A percentile compares a stretch with the other conserved stretches of the same genome.
Evolutionary conservation across 768 basidiomycete genomes (phyloP).

Genomic region (Suillus placidus): DNA sequence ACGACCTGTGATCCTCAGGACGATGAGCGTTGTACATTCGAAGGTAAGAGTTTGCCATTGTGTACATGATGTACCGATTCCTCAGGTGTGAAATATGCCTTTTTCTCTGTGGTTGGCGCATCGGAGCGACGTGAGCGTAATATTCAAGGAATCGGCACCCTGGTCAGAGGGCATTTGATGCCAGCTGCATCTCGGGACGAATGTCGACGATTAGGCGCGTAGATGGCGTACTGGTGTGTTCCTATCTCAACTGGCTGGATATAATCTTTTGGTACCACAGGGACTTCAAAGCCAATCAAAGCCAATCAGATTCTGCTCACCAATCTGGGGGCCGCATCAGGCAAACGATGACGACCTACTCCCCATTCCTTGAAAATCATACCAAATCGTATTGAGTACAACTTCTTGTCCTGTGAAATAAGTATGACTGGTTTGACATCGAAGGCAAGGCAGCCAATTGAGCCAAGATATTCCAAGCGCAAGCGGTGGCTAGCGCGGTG

Average conservation of each 20-base stretch:
- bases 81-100: not conserved
- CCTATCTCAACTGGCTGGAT: not conserved
- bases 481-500: not conserved
- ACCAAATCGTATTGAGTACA: not conserved
- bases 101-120: not conserved
- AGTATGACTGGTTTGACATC: not conserved
- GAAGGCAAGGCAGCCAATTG: not conserved
- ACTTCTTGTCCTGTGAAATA: not conserved
- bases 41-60: not conserved
- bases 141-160: not conserved
- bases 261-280: not conserved
- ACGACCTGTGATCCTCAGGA: not conserved
- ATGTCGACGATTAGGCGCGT: not conserved
- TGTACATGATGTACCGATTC: not conserved
- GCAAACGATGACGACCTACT: not conserved
- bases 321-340: not conserved
- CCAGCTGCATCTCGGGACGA: too few species aligned
- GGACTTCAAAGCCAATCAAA: not conserved
- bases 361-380: not conserved
- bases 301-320: constrained; percentile 3
- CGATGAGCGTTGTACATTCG: too few species aligned
- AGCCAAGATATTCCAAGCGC: not conserved
- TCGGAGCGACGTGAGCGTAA: not conserved
- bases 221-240: not conserved
- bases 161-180: not conserved